Conservation (phyloP, 1,284 basidiomycete genomes). For the Leccinum ponderosum region DNA sequence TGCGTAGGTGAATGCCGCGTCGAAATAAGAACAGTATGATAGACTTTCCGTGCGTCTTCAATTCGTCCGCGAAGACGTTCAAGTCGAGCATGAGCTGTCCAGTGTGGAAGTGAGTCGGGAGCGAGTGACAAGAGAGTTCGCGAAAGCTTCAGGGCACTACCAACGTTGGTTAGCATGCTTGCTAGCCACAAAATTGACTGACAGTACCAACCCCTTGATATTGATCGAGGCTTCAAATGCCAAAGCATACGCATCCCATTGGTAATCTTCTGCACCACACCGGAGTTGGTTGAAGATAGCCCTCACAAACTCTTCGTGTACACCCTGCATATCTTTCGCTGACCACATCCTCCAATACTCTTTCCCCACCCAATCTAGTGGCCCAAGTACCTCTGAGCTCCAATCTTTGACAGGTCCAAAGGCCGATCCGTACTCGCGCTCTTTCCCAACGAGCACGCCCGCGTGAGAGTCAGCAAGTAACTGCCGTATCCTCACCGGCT, state of each 20-base stretch:
- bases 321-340: constrained; percentile 44
- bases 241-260: constrained; percentile 65
- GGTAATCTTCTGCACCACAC: constrained; percentile 45
- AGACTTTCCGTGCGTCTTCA: constrained; percentile 82
- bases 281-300: constrained; percentile 61
- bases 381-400: constrained; percentile 51
- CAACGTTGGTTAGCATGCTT: constrained; percentile 9
- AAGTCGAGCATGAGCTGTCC: constrained; percentile 82
- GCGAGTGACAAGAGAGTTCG: constrained; percentile 65
- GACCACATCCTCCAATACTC: constrained; percentile 50
- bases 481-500: constrained; percentile 30
- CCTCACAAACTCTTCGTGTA: constrained; percentile 51
- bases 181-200: constrained; percentile 3
- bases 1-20: constrained; percentile 38
- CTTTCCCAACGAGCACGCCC: constrained; percentile 65
- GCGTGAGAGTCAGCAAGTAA: constrained; percentile 57
- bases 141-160: constrained; percentile 74
- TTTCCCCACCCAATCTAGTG: constrained; percentile 51
- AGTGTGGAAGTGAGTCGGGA: constrained; percentile 69
- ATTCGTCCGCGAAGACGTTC: constrained; percentile 71
- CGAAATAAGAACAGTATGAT: constrained; percentile 62
- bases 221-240: constrained; percentile 68
- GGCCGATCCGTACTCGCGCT: constrained; percentile 56
- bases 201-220: constrained; percentile 53
- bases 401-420: constrained; percentile 72